These are phyloP conservation scores for Penicillium sp. DNA, from an alignment of 2,329 filamentous ascomycete species.

Conservation along the genomic window DNA sequence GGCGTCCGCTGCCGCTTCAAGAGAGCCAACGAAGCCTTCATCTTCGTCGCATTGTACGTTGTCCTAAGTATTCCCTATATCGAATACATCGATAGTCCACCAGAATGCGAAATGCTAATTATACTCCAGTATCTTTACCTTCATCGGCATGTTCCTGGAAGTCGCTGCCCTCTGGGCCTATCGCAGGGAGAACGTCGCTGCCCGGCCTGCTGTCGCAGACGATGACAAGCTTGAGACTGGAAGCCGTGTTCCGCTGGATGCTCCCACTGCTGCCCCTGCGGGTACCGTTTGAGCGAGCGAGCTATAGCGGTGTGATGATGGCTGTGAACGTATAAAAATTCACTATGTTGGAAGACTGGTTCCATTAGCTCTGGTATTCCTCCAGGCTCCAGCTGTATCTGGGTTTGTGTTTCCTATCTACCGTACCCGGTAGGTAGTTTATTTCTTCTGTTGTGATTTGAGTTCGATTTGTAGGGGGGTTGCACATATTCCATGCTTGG, in stretches of 20 bases:
- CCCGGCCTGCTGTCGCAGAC: conserved; percentile 7
- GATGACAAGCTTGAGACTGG: conserved; percentile 27
- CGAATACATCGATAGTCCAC: too few species aligned
- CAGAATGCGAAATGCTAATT: conserved; percentile 1
- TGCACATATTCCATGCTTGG: conserved; percentile 1
- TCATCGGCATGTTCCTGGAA: conserved; percentile 40
- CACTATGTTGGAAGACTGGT: too few species aligned
- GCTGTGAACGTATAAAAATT: not conserved
- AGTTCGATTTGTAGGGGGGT: not conserved
- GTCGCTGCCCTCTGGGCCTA: conserved; percentile 36
- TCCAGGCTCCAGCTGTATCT: not conserved
- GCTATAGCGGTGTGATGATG: too few species aligned
- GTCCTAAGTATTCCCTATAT: too few species aligned
- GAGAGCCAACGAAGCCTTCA: conserved; percentile 43
- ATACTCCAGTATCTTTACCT: conserved; percentile 40
- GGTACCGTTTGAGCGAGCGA: conserved; percentile 12
- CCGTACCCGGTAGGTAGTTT: not conserved
- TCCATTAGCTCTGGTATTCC: too few species aligned
- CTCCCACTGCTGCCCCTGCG: conserved; percentile 13
- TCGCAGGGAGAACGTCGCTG: conserved; percentile 20
- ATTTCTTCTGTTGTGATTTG: not conserved
- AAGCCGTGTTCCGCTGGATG: conserved; percentile 19
- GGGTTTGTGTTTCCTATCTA: not conserved
- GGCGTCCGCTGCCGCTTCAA: conserved; percentile 38
- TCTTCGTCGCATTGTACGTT: conserved; percentile 46